Evolutionary conservation across 140 eudicot genomes (phyloP), one percentile per base, ranked within the genome.

Genomic region (Anethum foeniculum): DNA sequence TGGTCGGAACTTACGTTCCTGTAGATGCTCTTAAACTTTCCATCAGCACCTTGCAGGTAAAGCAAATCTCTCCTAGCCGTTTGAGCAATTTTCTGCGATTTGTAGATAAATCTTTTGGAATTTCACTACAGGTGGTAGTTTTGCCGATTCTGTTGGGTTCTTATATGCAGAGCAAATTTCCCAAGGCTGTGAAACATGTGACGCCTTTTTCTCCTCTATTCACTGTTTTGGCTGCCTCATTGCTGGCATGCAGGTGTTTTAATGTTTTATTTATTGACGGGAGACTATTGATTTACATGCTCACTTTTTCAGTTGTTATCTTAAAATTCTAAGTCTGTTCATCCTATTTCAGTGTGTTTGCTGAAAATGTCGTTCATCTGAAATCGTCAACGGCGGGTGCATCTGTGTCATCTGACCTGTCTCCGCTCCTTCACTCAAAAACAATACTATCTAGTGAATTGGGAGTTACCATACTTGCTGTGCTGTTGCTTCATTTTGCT

Each of bases 11-110:
- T 69, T 91, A 86, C 82, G 89, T 93, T 85, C 93, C 86, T 80
- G 91, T 93, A 6, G 88, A 93, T 73, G 93, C 97, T 74, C 44
- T 91, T 64, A 85, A 89, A 81, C 91, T 93, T 80, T 91, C 98
- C 75, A 68, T 90, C 81, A 93, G 98, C 92, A 93, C 98, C 71
- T 30, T 93, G 87, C 96, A 93, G 96, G 98, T 91, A 77, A 36
- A 62, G n/a, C 6, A 30, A 64, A 38, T 83, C 27, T 79, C 19
- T 43, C 4, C 19, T 32, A 41, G 49, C 67, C 3, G 27, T 77
- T 72, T 56, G 52, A 71, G 5, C 13, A 15, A 48, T 11, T 80
- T 28, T 27, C 18, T 64, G 65, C 71, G 16, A 4, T 54, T 11
- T 54, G 36, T 80, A 25, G 2, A 60, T 39, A 38, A 25, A 10